Conservation (phyloP, 2,329 filamentous ascomycete species). For the Microsporum ferrugineum region DNA sequence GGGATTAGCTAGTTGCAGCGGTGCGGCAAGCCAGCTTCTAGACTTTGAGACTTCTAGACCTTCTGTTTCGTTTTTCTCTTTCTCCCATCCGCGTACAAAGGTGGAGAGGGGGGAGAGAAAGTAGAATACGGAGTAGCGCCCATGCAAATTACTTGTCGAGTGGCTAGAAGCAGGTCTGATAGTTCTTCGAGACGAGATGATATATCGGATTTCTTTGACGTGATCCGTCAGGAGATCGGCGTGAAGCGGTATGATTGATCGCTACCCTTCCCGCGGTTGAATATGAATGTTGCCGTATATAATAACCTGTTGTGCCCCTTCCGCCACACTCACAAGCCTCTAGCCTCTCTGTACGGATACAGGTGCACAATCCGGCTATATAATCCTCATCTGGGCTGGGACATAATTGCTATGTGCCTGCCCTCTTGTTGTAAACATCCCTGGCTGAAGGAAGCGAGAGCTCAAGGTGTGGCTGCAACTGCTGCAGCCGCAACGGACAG, state of each 20-base stretch:
- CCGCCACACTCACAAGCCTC: neutral
- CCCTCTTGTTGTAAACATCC: neutral
- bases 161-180: neutral
- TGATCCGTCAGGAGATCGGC: neutral
- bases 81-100: neutral
- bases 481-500: slow-evolving; percentile 1
- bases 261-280: neutral
- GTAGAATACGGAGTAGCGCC: neutral
- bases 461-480: neutral
- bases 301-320: neutral
- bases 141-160: neutral
- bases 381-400: neutral
- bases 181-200: neutral
- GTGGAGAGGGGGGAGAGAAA: neutral
- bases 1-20: neutral
- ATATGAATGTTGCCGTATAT: neutral
- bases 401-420: neutral
- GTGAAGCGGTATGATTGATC: neutral
- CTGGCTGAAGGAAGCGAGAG: neutral
- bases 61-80: neutral
- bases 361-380: neutral
- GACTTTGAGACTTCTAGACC: neutral
- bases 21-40: neutral
- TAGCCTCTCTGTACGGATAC: no score
- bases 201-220: slow-evolving; percentile 3